These are phyloP conservation scores for Paramecium caudatum DNA, from an alignment of 73 alveolate genomes.

Conservation along the genomic window DNA sequence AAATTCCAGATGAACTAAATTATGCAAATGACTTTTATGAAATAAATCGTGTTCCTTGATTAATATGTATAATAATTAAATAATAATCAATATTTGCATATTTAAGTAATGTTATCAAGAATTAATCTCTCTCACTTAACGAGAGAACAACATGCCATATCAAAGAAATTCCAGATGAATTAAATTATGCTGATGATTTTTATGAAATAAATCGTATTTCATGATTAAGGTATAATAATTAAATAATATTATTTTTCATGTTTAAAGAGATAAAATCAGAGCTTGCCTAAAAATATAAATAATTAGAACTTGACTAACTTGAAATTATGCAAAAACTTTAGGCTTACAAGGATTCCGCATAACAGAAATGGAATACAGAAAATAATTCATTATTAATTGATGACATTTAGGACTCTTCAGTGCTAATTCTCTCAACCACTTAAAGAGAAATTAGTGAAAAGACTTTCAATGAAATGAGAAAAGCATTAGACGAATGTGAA, in stretches of 20 bases:
- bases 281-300: neutral
- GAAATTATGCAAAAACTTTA: neutral
- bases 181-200: neutral
- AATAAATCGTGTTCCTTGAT: neutral
- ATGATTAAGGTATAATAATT: neutral
- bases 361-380: neutral
- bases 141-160: neutral
- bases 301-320: constrained; percentile 11
- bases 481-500: constrained; percentile 44
- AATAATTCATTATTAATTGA: constrained; percentile 28
- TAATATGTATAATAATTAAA: too few species aligned
- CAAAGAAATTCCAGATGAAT: neutral
- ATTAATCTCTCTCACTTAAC: too few species aligned
- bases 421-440: neutral
- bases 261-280: constrained; percentile 4
- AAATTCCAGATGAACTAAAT: neutral
- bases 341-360: constrained; percentile 6
- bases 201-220: neutral
- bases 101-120: too few species aligned
- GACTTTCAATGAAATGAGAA: neutral
- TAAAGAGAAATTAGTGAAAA: neutral
- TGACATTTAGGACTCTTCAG: neutral
- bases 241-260: neutral
- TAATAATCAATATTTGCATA: too few species aligned
- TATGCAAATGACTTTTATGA: neutral